Evolutionary conservation across 331 rosid genomes (phyloP), one percentile per base, ranked within the genome.

Genomic region (Spiraea crenata): DNA sequence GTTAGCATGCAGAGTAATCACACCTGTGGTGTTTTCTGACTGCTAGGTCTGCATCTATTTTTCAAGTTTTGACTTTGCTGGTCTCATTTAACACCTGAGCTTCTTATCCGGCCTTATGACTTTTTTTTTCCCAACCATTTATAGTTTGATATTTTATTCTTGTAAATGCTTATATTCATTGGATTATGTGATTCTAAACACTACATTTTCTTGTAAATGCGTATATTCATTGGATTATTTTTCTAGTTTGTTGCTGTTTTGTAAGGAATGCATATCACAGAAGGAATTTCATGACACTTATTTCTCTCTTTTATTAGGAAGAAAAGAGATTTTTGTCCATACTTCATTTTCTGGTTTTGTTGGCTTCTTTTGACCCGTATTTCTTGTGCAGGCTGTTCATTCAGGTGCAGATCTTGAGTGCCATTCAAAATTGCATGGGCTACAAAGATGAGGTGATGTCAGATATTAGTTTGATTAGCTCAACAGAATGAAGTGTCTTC

Each of bases 371-470:
- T 14, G 39, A 46, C 48, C 35, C 14, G 14, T 69, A 3, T 25
- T 57, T 72, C 80, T 63, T 48, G n/a, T 86, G 80, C 93, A 95
- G 99, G 96, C 93, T 48, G 97, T 95, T 85, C 96, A 95, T 85
- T 95, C 97, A 17, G 97, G 97, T 71, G 97, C 96, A 51, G 97
- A 91, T 86, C 95, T 95, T 54, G 97, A 91, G 63, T 91, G 90
- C 99, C 58, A 82, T 91, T 78, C 6, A 84, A 81, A 83, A 95
- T 83, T 91, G 96, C 74, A 82, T 83, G 88, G 99, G 99, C 71
- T 95, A 95, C 83, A 85, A 81, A 85, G 39, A 95, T 67, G 81
- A 93, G 99, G 99, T 95, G 85, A 79, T 67, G n/a, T 65, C 47
- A 61, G n/a, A n/a, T n/a, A n/a, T n/a, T n/a, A n/a, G 72, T 62